These are phyloP conservation scores for Microbotryomycetes sp. DNA, from an alignment of 1,284 basidiomycete genomes.

Conservation along the genomic window DNA sequence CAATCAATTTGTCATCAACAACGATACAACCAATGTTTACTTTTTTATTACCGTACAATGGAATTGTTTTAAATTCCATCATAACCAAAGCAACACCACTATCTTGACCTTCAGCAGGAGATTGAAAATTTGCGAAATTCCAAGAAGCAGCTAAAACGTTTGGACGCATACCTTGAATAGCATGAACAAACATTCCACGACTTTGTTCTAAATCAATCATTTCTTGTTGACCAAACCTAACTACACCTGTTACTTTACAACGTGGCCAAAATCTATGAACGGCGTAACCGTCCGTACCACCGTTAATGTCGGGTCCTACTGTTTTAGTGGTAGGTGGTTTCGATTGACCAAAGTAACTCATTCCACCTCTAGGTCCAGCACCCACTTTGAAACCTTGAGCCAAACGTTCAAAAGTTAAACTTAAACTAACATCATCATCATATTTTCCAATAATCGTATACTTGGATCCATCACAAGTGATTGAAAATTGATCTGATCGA, in stretches of 20 bases:
- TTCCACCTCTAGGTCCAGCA: conserved; percentile 76
- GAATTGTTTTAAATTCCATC: conserved; percentile 91
- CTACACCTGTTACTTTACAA: conserved; percentile 53
- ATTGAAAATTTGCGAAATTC: conserved; percentile 90
- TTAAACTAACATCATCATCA: conserved; percentile 71
- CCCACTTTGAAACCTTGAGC: conserved; percentile 88
- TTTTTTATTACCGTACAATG: conserved; percentile 56
- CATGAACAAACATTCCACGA: conserved; percentile 84
- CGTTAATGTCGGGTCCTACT: conserved; percentile 50
- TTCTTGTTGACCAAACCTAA: conserved; percentile 61
- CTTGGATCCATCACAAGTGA: conserved; percentile 54
- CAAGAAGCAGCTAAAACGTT: conserved; percentile 87
- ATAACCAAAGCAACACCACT: conserved; percentile 70
- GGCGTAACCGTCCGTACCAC: conserved; percentile 65
- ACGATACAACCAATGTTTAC: conserved; percentile 83
- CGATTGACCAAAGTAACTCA: conserved; percentile 72
- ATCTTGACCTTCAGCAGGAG: conserved; percentile 44
- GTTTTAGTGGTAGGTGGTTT: conserved; percentile 47
- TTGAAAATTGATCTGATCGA: conserved; percentile 82
- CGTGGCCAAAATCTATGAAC: conserved; percentile 90
- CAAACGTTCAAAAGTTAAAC: conserved; percentile 65
- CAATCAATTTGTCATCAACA: conserved; percentile 64
- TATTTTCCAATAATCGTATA: conserved; percentile 79
- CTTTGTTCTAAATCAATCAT: conserved; percentile 60
- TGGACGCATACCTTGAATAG: conserved; percentile 97